These are phyloP conservation scores for Carex pumila DNA, from an alignment of 176 grass and related monocot genomes.

Conservation along the genomic window DNA sequence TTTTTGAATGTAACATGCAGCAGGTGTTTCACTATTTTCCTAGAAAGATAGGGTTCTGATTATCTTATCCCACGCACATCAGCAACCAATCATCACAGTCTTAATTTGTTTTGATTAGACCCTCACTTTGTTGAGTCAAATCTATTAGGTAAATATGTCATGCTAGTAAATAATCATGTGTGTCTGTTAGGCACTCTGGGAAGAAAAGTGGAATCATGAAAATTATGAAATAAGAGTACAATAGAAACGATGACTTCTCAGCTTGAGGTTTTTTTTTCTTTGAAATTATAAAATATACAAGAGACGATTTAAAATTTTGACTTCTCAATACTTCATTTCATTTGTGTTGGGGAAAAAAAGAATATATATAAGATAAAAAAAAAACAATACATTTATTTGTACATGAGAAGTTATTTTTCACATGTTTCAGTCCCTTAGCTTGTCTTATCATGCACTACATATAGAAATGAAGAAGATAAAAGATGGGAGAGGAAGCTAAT, in stretches of 20 bases:
- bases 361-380: no score
- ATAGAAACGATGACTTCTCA: neutral
- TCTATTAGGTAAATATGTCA: neutral
- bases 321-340: no score
- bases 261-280: neutral
- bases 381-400: neutral
- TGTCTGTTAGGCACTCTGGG: neutral
- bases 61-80: neutral
- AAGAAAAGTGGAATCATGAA: neutral
- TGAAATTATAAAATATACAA: no score
- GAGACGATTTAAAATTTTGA: no score
- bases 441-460: neutral
- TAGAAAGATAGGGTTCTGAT: neutral
- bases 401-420: neutral
- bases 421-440: neutral
- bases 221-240: no score
- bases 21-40: neutral
- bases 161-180: neutral
- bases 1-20: neutral
- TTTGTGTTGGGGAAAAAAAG: no score
- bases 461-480: no score
- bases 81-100: neutral
- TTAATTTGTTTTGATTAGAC: neutral
- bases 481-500: no score
- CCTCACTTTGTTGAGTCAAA: neutral